These are phyloP conservation scores for Ophiostoma montium DNA, from an alignment of 2,329 filamentous ascomycete genomes.

Conservation along the genomic window DNA sequence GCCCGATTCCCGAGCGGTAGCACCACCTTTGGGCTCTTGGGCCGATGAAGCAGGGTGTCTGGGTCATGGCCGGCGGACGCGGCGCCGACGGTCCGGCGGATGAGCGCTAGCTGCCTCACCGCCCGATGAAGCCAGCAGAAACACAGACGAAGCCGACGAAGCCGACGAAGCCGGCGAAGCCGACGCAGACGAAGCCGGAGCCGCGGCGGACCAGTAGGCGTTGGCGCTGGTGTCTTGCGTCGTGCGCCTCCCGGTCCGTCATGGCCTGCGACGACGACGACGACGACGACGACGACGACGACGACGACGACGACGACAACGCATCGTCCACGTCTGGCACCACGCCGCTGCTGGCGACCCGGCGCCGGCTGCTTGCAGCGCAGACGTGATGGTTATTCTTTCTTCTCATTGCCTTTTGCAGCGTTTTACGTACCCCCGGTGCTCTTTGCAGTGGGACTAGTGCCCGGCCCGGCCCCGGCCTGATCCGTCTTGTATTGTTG, in stretches of 20 bases:
- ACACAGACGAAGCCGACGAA: background rate
- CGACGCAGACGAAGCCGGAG: background rate
- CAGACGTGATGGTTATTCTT: background rate
- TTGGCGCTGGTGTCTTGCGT: no score
- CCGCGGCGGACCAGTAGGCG: no score
- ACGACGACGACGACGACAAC: no score
- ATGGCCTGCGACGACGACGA: no score
- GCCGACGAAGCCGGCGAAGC: background rate
- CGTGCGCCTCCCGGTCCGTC: no score
- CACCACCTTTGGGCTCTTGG: constrained; percentile 13
- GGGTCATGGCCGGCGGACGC: background rate
- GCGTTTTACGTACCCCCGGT: background rate
- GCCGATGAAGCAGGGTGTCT: constrained; percentile 1
- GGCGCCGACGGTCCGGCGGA: constrained; percentile 2
- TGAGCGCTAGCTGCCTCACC: background rate
- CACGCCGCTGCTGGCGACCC: background rate
- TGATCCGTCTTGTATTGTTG: background rate
- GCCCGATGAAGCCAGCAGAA: background rate
- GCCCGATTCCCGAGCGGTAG: constrained; percentile 49
- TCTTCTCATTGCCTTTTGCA: background rate
- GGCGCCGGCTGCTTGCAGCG: background rate
- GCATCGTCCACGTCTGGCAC: no score
- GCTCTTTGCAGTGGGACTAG: background rate
- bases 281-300: no score
- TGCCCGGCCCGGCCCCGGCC: background rate